Evolutionary conservation across 805 yeast species (phyloP), one percentile per base, ranked within the genome.

Genomic region (Candida ponderosae): DNA sequence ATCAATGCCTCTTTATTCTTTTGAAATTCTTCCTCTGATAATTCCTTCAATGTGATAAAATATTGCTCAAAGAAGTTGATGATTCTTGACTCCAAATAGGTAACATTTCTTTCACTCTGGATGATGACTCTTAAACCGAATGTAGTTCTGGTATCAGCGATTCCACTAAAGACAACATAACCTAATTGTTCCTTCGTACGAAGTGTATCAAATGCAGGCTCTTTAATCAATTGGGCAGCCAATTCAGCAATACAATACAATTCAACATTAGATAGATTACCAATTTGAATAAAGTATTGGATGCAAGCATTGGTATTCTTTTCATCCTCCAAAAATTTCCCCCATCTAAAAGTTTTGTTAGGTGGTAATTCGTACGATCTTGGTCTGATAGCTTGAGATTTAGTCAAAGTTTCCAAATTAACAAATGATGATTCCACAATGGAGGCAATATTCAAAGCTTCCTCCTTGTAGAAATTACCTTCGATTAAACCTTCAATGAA

Each of bases 131-230:
- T 70, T 46, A 78, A 72, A 13, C 90, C 89, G 54, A 75, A 69
- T 6, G 81, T 73, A 18, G 93, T 80, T 53, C 94, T 73, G 4
- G 85, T 74, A 42, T 70, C 69, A 42, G 81, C 66, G 19, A 72
- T 63, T 0, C 94, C 84, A 32, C 93, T 78, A 54, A 86, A 87
- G 0, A 90, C 98, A 44, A 90, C 88, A 52, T 90, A 90, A 2
- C 98, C 98, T 24, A 90, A 69, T 59, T 93, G 97, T 62, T 90
- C 97, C 50, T 86, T 81, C 6, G 98, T 90, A 59, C 98, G 74
- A 40, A 90, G 69, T 44, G 83, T 83, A 53, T 86, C 81, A 60
- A 90, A 93, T 40, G 90, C 83, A 5, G 96, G 97, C 55, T 90
- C 97, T 46, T 74, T 76, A 35, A 82, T 65, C 44, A 88, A 71